Conservation (phyloP, 2,329 filamentous ascomycete species). For the Zalaria obscura region DNA sequence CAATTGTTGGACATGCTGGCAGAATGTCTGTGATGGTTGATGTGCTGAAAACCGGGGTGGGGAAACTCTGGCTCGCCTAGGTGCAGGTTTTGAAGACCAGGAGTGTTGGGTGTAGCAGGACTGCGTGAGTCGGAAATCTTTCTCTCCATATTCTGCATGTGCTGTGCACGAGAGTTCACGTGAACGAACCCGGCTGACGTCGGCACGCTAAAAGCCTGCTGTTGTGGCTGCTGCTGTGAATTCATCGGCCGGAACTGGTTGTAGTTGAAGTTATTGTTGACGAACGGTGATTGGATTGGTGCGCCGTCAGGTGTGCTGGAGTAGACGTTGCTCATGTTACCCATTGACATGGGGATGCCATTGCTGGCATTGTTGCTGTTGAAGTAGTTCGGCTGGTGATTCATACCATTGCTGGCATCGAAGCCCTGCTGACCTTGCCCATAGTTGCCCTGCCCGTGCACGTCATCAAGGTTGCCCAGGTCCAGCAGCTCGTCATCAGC, state of each 20-base stretch:
- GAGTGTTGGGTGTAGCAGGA: constrained; percentile 79
- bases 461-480: constrained; percentile 43
- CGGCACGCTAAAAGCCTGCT: constrained; percentile 25
- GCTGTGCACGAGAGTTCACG: constrained; percentile 18
- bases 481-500: constrained; percentile 83
- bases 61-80: constrained; percentile 46
- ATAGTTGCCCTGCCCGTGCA: constrained; percentile 9
- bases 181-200: constrained; percentile 8
- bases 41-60: constrained; percentile 17
- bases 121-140: constrained; percentile 55
- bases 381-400: constrained; percentile 16
- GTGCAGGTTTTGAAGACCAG: constrained; percentile 56
- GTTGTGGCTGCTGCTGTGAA: constrained; percentile 31
- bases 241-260: constrained; percentile 58
- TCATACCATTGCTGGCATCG: constrained; percentile 7
- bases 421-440: constrained; percentile 12
- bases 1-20: constrained; percentile 81
- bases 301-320: constrained; percentile 86
- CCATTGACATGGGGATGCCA: constrained; percentile 35
- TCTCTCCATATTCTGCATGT: constrained; percentile 38
- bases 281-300: constrained; percentile 82
- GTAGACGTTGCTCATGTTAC: constrained; percentile 60
- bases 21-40: constrained; percentile 39
- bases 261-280: constrained; percentile 60
- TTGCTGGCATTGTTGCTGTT: constrained; percentile 29